Base-by-base conservation (phyloP, 1,139 yeast genomes). In the Magnusiomyces magnusii region DNA sequence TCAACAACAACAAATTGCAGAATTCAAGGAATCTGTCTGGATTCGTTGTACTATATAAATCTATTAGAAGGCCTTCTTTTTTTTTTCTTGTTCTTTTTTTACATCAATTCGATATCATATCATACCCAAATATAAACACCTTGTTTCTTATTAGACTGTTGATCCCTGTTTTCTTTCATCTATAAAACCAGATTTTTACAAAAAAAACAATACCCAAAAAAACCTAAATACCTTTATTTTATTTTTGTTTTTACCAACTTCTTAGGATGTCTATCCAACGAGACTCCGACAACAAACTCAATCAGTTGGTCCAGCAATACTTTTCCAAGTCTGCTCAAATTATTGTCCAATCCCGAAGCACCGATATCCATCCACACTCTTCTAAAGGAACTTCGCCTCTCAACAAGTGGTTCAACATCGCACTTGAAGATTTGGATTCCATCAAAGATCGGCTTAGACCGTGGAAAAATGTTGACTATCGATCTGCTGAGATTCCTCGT, bases 311-410 rank as follows among this genome's bases (percentile, higher is more conserved):
- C 25, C 78, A 84, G 74, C 86, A 86, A 75, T 87, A 86, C 78
- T 88, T 86, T 69, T 70, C 80, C 60, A 87, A 87, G 68, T 78
- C 88, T 2, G 87, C 86, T n/a, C 86, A 84, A 64, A 75, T 86
- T 25, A 78, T 85, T 24, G 69, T 76, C 3, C 78, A 76, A 61
- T 71, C 80, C 19, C 71, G 81, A 15, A 64, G 64, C 15, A 44
- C 66, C 36, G 36, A 31, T 31, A 13, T 31, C 36, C 58, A 63
- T 57, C 61, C 64, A 21, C 21, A 21, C 25, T 9, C 25, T 10
- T 21, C 36, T 31, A 31, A 31, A 47, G 21, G 31, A 25, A 2
- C 39, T 23, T 67, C 70, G 39, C 67, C 68, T 62, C 58, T 67
- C 56, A 73, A 74, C 68, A 71, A 70, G 58, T 75, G 78, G 95